Base-by-base conservation (phyloP, 331 rosid genomes). In the Acacia concinna region DNA sequence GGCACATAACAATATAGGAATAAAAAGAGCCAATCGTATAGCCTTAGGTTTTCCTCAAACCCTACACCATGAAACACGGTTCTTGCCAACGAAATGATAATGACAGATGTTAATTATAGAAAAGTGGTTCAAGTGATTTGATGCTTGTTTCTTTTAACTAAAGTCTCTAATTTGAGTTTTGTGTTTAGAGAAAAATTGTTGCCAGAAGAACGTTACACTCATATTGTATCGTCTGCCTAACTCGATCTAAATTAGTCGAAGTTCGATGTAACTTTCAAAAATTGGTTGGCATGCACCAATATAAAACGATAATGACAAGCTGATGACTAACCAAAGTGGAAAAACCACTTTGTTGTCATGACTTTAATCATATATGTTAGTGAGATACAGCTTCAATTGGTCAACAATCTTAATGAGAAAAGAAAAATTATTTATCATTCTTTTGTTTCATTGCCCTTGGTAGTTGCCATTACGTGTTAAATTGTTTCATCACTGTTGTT, bases 321-420 rank as follows among this genome's bases (percentile, higher is more conserved):
- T 35, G 76, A 59, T 35, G 76, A 59, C 65, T 71, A 51, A 79
- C 74, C 63, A 80, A 86, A 74, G 83, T 77, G 83, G 43, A 84
- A 40, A 69, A 40, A 69, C 23, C 79, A 80, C 85, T 80, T n/a
- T 35, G 51, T 82, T 21, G 74, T 76, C 18, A 59, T 11, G 64
- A 11, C 64, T 25, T 56, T 82, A 70, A 44, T 76, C 40, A 62
- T 63, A 62, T 54, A 10, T 21, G 17, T 68, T 41, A 68, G 77
- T 82, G 83, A 80, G 74, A 79, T 75, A 66, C 80, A 79, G 71
- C 80, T 85, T 82, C 80, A n/a, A n/a, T n/a, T n/a, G n/a, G n/a
- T n/a, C n/a, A n/a, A n/a, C n/a, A n/a, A n/a, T n/a, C n/a, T n/a
- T n/a, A n/a, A n/a, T n/a, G n/a, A n/a, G n/a, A n/a, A n/a, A n/a